phyloP scores from a whole-genome alignment of 306 rosid species.

The Betula pendula region DNA sequence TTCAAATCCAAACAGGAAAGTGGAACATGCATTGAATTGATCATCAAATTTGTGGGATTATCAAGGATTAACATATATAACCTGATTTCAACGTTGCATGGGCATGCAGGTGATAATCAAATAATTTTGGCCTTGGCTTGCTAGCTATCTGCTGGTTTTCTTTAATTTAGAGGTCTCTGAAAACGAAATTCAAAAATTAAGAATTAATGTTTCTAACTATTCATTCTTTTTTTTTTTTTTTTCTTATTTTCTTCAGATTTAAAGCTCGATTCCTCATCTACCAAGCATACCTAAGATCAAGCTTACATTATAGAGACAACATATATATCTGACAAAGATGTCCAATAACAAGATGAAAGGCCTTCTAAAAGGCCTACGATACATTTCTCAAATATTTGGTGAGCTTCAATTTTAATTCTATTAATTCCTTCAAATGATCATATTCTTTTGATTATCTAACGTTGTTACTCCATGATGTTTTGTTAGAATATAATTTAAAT shows the following conservation, averaged over 20 bases:
- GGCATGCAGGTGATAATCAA: too few species aligned
- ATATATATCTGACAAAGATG: slow-evolving; percentile 36
- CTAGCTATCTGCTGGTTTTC: too few species aligned
- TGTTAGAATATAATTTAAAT: too few species aligned
- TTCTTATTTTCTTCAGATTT: slow-evolving; percentile 1
- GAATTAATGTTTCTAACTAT: neutral
- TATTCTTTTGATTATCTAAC: too few species aligned
- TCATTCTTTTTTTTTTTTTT: neutral
- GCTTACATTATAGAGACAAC: neutral
- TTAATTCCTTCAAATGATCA: too few species aligned
- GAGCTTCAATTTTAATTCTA: neutral
- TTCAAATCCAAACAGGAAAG: slow-evolving; percentile 12
- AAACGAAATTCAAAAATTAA: neutral
- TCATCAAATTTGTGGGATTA: slow-evolving; percentile 31
- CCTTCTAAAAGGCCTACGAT: slow-evolving; percentile 79
- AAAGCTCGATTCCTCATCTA: slow-evolving; percentile 22
- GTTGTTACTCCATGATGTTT: too few species aligned
- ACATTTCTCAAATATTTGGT: slow-evolving; percentile 91
- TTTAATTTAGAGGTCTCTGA: neutral
- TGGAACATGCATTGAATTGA: neutral
- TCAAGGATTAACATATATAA: slow-evolving; percentile 1
- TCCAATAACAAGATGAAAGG: slow-evolving; percentile 84
- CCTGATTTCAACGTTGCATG: slow-evolving; percentile 21
- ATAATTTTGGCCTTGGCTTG: too few species aligned
- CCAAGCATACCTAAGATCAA: neutral